These are phyloP conservation scores for Neocatenulostroma microsporum DNA, from an alignment of 2,329 filamentous ascomycete species.

Conservation along the genomic window DNA sequence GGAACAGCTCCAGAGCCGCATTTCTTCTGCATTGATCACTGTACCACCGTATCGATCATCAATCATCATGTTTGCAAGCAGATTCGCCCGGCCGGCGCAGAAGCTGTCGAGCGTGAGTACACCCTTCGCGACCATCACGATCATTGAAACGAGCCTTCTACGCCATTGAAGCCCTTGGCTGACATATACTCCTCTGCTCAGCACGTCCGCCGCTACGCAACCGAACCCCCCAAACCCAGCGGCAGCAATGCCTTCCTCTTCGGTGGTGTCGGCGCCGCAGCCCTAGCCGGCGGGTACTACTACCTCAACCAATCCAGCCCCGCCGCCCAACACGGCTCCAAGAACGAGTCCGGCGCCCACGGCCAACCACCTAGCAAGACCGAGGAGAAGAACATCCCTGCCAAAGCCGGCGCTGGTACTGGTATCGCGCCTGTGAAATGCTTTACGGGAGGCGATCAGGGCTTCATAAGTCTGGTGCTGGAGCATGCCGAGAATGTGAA, in stretches of 20 bases:
- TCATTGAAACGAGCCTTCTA: no score
- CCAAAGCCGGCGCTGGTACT: slow-evolving; percentile 27
- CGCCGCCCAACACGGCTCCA: slow-evolving; percentile 11
- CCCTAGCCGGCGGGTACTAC: slow-evolving; percentile 51
- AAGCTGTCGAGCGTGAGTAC: slow-evolving; percentile 27
- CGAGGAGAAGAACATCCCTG: slow-evolving; percentile 33
- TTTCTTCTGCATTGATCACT: no score
- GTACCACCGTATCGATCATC: no score
- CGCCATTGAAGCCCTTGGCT: not conserved
- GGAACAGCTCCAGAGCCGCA: no score
- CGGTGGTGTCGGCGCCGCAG: slow-evolving; percentile 49
- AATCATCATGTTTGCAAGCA: slow-evolving; percentile 37
- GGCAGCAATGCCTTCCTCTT: slow-evolving; percentile 55
- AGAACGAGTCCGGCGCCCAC: slow-evolving; percentile 18
- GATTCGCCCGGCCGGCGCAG: slow-evolving; percentile 36
- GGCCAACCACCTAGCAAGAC: slow-evolving; percentile 23
- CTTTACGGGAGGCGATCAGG: slow-evolving; percentile 81
- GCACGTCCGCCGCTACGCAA: slow-evolving; percentile 67
- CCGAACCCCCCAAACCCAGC: slow-evolving; percentile 45
- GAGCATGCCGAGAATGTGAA: slow-evolving; percentile 72
- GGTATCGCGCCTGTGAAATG: slow-evolving; percentile 40
- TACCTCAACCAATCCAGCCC: slow-evolving; percentile 35
- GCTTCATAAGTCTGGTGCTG: slow-evolving; percentile 74
- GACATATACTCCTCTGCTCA: slow-evolving; percentile 26
- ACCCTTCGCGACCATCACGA: no score